These are phyloP conservation scores for Phylloporus gajari DNA, from an alignment of 1,284 basidiomycete species.

Conservation along the genomic window DNA sequence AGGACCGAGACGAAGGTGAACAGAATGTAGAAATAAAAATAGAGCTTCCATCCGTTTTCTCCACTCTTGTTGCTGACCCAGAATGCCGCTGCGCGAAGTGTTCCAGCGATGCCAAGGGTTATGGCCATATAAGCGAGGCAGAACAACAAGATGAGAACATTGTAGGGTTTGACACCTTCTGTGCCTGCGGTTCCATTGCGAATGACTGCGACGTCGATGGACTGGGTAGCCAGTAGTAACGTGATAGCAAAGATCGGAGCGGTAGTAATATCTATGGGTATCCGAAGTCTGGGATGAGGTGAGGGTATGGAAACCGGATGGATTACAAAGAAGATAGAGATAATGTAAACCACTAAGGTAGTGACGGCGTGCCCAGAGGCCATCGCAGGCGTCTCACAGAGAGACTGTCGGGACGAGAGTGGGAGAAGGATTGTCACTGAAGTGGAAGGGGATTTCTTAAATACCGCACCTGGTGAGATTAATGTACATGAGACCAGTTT, in stretches of 20 bases:
- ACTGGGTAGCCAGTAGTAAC: constrained; percentile 79
- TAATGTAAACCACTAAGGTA: constrained; percentile 76
- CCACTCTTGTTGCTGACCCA: constrained; percentile 86
- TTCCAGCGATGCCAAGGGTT: constrained; percentile 89
- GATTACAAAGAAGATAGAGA: constrained; percentile 80
- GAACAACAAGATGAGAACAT: constrained; percentile 93
- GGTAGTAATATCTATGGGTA: constrained; percentile 75
- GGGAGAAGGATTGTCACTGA: background rate
- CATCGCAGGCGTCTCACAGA: constrained; percentile 42
- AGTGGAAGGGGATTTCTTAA: background rate
- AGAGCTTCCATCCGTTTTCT: constrained; percentile 75
- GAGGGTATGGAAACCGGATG: constrained; percentile 68
- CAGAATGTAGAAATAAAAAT: constrained; percentile 82
- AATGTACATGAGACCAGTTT: too few species aligned
- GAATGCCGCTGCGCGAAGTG: constrained; percentile 88
- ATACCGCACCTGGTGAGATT: too few species aligned
- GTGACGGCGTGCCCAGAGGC: constrained; percentile 65
- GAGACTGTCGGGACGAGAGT: background rate
- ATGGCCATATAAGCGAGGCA: constrained; percentile 95
- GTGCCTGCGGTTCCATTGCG: constrained; percentile 77
- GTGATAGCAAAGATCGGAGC: constrained; percentile 85
- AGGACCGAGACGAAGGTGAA: constrained; percentile 82
- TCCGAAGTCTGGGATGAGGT: constrained; percentile 43
- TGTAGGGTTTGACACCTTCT: constrained; percentile 88
- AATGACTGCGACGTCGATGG: constrained; percentile 72